Percentiles rank a stretch among this genome's conserved stretches.
Conservation (phyloP, 208 protist genomes). For the Leishmania lainsoni region DNA sequence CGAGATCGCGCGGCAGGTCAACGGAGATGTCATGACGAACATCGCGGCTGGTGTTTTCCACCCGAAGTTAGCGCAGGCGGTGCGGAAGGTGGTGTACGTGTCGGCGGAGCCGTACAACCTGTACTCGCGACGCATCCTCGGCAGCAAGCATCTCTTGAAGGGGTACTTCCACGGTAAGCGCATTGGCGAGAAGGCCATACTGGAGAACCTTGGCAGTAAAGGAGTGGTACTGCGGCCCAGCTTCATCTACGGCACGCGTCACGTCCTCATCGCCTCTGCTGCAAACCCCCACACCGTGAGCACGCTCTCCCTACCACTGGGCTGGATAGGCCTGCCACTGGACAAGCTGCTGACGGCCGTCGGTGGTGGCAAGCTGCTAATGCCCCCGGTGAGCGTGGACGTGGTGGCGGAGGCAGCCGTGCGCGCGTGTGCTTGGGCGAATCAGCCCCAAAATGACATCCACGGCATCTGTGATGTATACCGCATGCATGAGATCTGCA, state of each 20-base stretch:
- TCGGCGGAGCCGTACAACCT: slow-evolving; percentile 67
- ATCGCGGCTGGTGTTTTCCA: slow-evolving; percentile 73
- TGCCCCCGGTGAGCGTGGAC: slow-evolving; percentile 66
- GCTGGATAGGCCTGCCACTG: slow-evolving; percentile 60
- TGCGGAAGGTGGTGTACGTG: slow-evolving; percentile 72
- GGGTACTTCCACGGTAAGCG: slow-evolving; percentile 87
- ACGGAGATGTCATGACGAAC: slow-evolving; percentile 82
- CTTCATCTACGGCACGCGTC: slow-evolving; percentile 84
- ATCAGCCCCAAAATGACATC: slow-evolving; percentile 21
- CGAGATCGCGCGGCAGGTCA: slow-evolving; percentile 59
- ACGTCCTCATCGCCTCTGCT: slow-evolving; percentile 30
- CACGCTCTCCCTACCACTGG: slow-evolving; percentile 63
- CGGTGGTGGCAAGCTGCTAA: slow-evolving; percentile 52
- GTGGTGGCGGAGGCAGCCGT: slow-evolving; percentile 75
- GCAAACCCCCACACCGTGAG: slow-evolving; percentile 30
- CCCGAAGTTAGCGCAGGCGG: slow-evolving; percentile 37
- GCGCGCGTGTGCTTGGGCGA: slow-evolving; percentile 55
- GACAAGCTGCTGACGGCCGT: slow-evolving; percentile 58
- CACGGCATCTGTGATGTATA: slow-evolving; percentile 63
- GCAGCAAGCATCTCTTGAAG: slow-evolving; percentile 54
- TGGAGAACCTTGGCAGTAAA: slow-evolving; percentile 57
- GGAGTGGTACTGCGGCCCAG: slow-evolving; percentile 73
- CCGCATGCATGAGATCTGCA: slow-evolving; percentile 67
- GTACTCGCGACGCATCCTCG: slow-evolving; percentile 41
- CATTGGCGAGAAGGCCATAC: slow-evolving; percentile 67